Percentiles rank a stretch among this genome's conserved stretches.
These are phyloP conservation scores for Trichoderma sp. DNA, from an alignment of 2,329 filamentous ascomycete species.

Conservation along the genomic window DNA sequence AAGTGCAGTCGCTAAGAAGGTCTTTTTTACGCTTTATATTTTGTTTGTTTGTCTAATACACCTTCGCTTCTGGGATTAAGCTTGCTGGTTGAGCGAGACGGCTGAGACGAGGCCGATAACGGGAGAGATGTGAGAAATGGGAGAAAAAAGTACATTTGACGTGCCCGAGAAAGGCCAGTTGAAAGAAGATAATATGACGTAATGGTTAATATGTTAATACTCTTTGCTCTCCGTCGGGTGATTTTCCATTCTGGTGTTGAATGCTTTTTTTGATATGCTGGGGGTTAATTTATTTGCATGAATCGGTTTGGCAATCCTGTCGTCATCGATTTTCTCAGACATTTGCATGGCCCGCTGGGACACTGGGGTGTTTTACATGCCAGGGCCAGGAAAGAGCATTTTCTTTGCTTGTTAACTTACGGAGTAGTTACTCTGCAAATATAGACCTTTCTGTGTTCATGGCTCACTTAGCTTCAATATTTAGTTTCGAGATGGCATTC, in stretches of 20 bases:
- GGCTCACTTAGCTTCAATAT: no score
- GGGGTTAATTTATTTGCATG: not conserved
- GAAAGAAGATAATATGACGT: constrained; percentile 13
- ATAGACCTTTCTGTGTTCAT: not conserved
- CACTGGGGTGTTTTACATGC: not conserved
- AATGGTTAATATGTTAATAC: constrained; percentile 13
- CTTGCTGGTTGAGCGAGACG: constrained; percentile 18
- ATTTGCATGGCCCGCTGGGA: not conserved
- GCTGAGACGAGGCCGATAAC: not conserved
- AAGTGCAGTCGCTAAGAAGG: constrained; percentile 27
- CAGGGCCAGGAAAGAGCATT: no score
- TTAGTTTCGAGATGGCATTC: not conserved
- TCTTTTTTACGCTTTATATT: constrained; percentile 25
- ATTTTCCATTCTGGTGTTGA: not conserved
- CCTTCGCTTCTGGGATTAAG: constrained; percentile 20
- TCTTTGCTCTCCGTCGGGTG: not conserved
- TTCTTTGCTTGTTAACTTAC: not conserved
- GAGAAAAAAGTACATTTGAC: constrained; percentile 12
- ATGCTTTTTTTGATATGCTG: not conserved
- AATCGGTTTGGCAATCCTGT: not conserved
- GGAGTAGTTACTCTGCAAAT: not conserved
- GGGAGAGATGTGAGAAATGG: not conserved
- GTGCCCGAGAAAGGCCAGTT: not conserved
- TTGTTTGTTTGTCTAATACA: constrained; percentile 10
- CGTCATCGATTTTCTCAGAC: not conserved